Conservation (phyloP, 352 stramenopile genomes). For the Aphanomyces cochlioides region DNA sequence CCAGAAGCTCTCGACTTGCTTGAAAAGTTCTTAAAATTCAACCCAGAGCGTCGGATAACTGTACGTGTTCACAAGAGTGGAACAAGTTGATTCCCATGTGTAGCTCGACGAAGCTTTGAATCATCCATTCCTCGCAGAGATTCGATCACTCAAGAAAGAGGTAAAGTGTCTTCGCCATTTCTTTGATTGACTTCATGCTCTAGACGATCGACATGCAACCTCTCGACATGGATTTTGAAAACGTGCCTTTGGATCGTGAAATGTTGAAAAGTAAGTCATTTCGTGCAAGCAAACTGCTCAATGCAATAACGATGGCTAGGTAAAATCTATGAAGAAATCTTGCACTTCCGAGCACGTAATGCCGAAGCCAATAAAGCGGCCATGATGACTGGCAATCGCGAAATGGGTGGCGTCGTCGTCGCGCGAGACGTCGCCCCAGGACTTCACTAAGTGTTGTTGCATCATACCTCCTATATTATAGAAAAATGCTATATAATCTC, state of each 20-base stretch:
- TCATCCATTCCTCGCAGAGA: conserved; percentile 78
- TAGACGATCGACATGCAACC: conserved; percentile 59
- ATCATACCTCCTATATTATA: too few species aligned
- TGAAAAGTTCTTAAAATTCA: conserved; percentile 81
- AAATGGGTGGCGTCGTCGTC: too few species aligned
- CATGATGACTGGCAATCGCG: too few species aligned
- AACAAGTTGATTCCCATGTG: conserved; percentile 8
- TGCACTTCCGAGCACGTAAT: conserved; percentile 47
- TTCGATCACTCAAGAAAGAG: conserved; percentile 69
- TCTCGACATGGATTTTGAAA: conserved; percentile 89
- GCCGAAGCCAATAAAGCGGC: conserved; percentile 13
- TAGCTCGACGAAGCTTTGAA: conserved; percentile 79
- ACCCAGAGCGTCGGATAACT: conserved; percentile 77
- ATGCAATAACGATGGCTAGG: conserved; percentile 33
- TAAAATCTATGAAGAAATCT: conserved; percentile 86
- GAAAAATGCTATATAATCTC: conserved; percentile 4
- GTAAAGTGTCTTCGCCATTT: background rate
- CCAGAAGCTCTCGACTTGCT: conserved; percentile 80
- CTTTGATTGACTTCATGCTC: background rate
- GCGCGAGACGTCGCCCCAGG: too few species aligned
- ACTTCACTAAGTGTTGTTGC: too few species aligned
- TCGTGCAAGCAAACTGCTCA: background rate
- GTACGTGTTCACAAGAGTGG: conserved; percentile 37
- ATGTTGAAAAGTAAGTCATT: conserved; percentile 67
- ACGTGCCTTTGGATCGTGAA: conserved; percentile 78